phyloP scores from a whole-genome alignment of 768 basidiomycete genomes.

The Rhizopogon salebrosus region DNA sequence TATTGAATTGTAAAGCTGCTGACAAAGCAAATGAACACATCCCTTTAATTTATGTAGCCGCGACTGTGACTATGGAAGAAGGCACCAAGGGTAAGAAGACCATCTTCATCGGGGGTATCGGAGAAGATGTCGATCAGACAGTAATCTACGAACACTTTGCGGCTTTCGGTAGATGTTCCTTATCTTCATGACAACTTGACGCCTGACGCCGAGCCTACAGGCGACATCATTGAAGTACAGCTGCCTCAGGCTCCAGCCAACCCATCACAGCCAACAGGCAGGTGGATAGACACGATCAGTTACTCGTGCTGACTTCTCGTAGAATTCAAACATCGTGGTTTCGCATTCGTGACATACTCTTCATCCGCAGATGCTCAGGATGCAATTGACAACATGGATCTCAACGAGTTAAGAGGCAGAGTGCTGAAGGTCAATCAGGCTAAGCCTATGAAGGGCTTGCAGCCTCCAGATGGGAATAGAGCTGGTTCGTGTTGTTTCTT shows the following conservation, averaged over 20 bases:
- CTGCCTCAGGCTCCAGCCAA: constrained; percentile 78
- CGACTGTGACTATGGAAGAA: constrained; percentile 52
- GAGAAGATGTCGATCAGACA: constrained; percentile 78
- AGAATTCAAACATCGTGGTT: constrained; percentile 88
- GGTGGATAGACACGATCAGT: constrained; percentile 4
- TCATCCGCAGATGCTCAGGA: constrained; percentile 85
- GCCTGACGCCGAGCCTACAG: constrained; percentile 33
- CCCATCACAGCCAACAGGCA: constrained; percentile 57
- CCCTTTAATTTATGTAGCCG: background rate
- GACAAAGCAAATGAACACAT: background rate
- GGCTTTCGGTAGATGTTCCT: constrained; percentile 66
- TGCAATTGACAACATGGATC: constrained; percentile 98
- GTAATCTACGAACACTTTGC: constrained; percentile 76
- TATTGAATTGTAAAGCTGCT: background rate
- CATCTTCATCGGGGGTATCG: constrained; percentile 78
- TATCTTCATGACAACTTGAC: background rate
- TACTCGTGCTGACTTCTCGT: constrained; percentile 2
- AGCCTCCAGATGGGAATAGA: constrained; percentile 62
- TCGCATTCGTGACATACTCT: constrained; percentile 86
- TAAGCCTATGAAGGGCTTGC: constrained; percentile 70
- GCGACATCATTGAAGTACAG: constrained; percentile 90
- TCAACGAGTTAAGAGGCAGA: constrained; percentile 79
- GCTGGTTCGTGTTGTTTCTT: constrained; percentile 49
- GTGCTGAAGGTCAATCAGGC: constrained; percentile 84
- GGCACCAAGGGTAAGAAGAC: constrained; percentile 84